Base-by-base conservation (phyloP, 495 filamentous ascomycete genomes). In the Venustampulla echinocandica region DNA sequence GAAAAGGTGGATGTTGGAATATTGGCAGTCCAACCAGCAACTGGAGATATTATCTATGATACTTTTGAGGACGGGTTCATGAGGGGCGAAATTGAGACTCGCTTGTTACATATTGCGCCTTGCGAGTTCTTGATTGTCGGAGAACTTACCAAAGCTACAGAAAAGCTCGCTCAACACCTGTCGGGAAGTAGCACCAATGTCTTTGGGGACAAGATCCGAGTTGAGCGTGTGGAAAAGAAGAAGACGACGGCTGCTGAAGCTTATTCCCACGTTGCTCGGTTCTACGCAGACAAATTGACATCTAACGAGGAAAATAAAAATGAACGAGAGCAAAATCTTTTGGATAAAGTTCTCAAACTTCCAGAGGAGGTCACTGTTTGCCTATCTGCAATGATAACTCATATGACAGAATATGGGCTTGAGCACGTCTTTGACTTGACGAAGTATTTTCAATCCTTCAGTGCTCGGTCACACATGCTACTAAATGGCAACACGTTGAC, bases 31-130 rank as follows among this genome's bases (percentile, higher is more conserved):
- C 92, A 99, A 53, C 92, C 92, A 18, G 84, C 86, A 0, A 97
- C 93, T 0, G 92, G 92, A 35, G 92, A 97, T 57, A 85, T 99
- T 47, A 87, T 97, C 46, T 92, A 96, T 53, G 92, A 99, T 59
- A 81, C 85, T 34, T 99, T 99, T 53, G 87, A 96, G 55, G 92
- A 99, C 56, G 88, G 93, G 2, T 99, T 97, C 65, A 99, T 97
- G 93, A 75, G 92, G 34, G 87, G 85, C 46, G 92, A 99, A 58
- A 85, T 97, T 37, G 92, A 99, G 65, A 97, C 92, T 0, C 72
- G 92, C 32, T 68, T 99, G 18, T 70, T 99, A 14, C 92, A 99
- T 60, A 93, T 99, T 52, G 85, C 90, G 1, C 92, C 92, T 1
- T 95, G 92, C 64, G 92, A 99, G 65, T 84, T 97, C 52, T 66